Conservation (phyloP, 805 yeast species). For the Maudiozyma turicensis region DNA sequence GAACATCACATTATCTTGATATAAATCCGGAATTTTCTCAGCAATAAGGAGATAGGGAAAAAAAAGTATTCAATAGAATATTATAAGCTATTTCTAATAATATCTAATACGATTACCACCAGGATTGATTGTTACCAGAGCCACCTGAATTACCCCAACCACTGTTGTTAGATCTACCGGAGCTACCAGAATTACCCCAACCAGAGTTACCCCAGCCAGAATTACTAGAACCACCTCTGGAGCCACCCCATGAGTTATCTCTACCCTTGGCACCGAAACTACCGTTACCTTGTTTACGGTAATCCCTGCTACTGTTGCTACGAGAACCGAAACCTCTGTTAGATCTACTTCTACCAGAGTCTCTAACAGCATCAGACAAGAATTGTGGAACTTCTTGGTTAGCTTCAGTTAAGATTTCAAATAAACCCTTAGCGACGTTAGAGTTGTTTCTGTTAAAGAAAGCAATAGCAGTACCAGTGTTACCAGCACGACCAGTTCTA, state of each 20-base stretch:
- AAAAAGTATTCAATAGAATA: too few species aligned
- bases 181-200: slow-evolving; percentile 8
- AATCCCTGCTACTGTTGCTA: slow-evolving; percentile 37
- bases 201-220: slow-evolving; percentile 4
- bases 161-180: slow-evolving; percentile 13
- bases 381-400: slow-evolving; percentile 96
- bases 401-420: slow-evolving; percentile 85
- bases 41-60: too few species aligned
- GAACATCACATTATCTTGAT: too few species aligned
- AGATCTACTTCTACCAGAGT: slow-evolving; percentile 52
- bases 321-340: slow-evolving; percentile 37
- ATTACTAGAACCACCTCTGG: slow-evolving; percentile 21
- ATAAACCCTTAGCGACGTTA: slow-evolving; percentile 77
- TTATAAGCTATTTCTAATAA: background rate
- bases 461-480: slow-evolving; percentile 96
- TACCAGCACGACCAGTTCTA: slow-evolving; percentile 99
- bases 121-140: slow-evolving; percentile 15
- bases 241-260: slow-evolving; percentile 25
- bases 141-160: slow-evolving; percentile 18
- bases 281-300: slow-evolving; percentile 36
- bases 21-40: too few species aligned
- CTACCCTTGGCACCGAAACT: slow-evolving; percentile 1
- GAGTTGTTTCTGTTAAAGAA: slow-evolving; percentile 94
- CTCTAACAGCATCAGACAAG: slow-evolving; percentile 72
- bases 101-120: slow-evolving; percentile 18